Evolutionary conservation across 192 early-diverging fungal species (phyloP), one percentile per base, ranked within the genome.

Genomic region (Rhizophagus clarus): DNA sequence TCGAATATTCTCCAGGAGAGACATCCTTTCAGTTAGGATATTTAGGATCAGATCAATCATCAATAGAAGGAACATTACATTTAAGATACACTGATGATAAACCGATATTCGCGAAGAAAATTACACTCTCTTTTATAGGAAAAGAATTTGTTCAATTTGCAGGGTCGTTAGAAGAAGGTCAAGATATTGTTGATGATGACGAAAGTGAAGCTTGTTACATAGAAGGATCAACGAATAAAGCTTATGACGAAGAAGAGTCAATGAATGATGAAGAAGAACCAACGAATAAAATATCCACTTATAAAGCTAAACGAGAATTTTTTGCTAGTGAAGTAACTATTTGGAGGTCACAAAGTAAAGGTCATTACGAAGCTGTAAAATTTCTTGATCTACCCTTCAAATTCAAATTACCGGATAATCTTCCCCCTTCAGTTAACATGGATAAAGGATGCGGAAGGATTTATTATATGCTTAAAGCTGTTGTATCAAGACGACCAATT

Each of bases 321-420:
- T 56, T 56, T 34, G 6, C 8, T 56, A n/a, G 15, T 22, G 9
- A 28, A 22, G 24, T 32, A 34, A 26, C 6, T 10, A 47, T 75
- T 37, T 75, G 74, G 74, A 56, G 31, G 10, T 73, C 72, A 34
- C 40, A 73, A 51, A 73, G 47, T 51, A 73, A 73, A 51, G 47
- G 72, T 75, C 24, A 24, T 34, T 78, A 67, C n/a, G 76, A 78
- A 49, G 28, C 10, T 12, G 29, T 78, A 67, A 49, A 22, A 29
- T 1, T 3, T 0, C 40, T 78, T 26, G 76, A 78, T n/a, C 51
- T 78, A 45, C 76, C 76, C 11, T 78, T 78, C 28, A 9, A 45
- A n/a, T 67, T 78, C 15, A 29, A 61, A 7, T 17, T 78, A 26
- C 76, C 76, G 3, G 29, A 45, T 20, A 51, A 51, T 68, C 64